Base-by-base conservation (phyloP, 2,329 filamentous ascomycete genomes). In the Alternaria hordeiaustralica region DNA sequence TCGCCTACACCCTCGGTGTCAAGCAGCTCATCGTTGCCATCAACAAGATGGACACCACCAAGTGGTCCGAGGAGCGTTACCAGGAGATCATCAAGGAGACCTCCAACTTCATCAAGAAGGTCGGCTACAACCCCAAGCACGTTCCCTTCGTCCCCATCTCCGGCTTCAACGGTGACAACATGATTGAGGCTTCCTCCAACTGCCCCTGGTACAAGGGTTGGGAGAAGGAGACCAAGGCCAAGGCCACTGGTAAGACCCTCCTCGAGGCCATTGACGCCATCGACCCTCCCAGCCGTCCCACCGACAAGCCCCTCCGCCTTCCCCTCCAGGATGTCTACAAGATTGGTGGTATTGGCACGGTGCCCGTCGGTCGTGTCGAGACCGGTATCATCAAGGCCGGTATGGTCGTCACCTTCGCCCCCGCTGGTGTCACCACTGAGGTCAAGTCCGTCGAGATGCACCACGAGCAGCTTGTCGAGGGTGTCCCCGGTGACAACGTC, bases 391-490 rank as follows among this genome's bases (percentile, higher is more conserved):
- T 98, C 88, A 94, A 92, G 90, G 83, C 88, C 80, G 88, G 88
- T 81, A 90, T 95, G 92, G 90, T 98, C 87, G 95, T 98, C 79
- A 98, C 95, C 87, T 98, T 98, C 86, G 96, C 96, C 82, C 96
- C 96, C 77, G 88, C 94, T 89, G 93, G 93, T 90, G 94, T 99
- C 84, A 98, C 96, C 91, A 98, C 96, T 89, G 96, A 99, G 93
- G 96, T 98, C 90, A 99, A 99, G 94, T 98, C 95, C 86, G 96
- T 99, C 81, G 96, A 99, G 89, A 99, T 99, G 96, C 95, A 97
- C 91, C 95, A 98, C 94, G 93, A 97, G 89, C 94, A 97, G 92
- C 94, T 99, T 78, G 69, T 84, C 74, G 91, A 97, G 90, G 96
- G 96, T 92, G 82, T 92, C 75, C 96, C 96, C 82, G 96, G 96